Percentiles rank a stretch among this genome's conserved stretches.
Evolutionary conservation across 2,329 filamentous ascomycete species (phyloP).

Genomic region (Exutisphaerella laricina): DNA sequence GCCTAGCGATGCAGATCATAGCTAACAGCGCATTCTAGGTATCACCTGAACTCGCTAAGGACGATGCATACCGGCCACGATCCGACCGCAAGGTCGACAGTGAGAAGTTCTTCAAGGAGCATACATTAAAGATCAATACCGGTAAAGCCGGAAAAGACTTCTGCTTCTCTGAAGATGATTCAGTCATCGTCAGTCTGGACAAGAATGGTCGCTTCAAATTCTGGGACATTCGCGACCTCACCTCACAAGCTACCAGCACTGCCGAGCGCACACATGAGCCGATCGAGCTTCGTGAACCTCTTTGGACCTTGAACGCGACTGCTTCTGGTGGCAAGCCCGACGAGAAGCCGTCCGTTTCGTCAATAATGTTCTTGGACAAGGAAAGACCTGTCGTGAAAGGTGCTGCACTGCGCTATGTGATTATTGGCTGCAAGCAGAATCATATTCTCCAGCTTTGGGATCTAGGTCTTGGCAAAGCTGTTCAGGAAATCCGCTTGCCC

Average conservation of each 20-base stretch:
- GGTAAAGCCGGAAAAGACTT: constrained; percentile 99
- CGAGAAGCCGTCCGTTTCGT: constrained; percentile 96
- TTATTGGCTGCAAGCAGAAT: constrained; percentile 98
- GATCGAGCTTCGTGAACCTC: constrained; percentile 67
- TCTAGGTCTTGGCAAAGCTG: constrained; percentile 86
- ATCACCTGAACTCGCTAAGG: constrained; percentile 53
- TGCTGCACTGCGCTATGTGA: constrained; percentile 85
- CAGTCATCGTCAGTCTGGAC: constrained; percentile 87
- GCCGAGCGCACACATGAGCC: constrained; percentile 38
- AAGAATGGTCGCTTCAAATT: constrained; percentile 96
- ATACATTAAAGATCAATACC: constrained; percentile 87
- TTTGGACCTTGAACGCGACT: constrained; percentile 74
- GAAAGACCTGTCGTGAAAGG: constrained; percentile 86
- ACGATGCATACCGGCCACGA: constrained; percentile 46
- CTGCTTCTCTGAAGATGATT: constrained; percentile 94
- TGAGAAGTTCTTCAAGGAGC: constrained; percentile 79
- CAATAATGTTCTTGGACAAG: constrained; percentile 93
- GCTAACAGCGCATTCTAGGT: too few species aligned
- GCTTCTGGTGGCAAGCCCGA: constrained; percentile 29
- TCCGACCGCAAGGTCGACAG: constrained; percentile 65
- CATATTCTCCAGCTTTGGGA: constrained; percentile 99
- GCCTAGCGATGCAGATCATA: too few species aligned
- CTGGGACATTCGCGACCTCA: constrained; percentile 89
- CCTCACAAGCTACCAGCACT: constrained; percentile 44
- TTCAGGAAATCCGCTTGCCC: constrained; percentile 94